A percentile compares a stretch with the other conserved stretches of the same genome.
Conservation (phyloP, 2,329 filamentous ascomycete species). For the Exophiala mesophila region DNA sequence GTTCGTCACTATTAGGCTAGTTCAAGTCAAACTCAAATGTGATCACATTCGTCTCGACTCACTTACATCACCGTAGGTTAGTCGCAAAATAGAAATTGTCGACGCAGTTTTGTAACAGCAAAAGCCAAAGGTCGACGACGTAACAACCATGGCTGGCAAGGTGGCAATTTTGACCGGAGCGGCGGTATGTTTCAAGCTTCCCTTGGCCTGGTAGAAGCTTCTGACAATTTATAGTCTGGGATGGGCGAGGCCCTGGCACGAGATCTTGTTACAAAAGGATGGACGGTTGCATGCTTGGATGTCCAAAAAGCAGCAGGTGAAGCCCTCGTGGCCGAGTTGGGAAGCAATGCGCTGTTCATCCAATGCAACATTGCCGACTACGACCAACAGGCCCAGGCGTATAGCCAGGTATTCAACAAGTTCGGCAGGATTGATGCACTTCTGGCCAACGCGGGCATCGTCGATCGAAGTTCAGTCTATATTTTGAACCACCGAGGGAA, state of each 20-base stretch:
- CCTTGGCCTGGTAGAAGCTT: conserved; percentile 12
- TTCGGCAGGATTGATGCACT: conserved; percentile 47
- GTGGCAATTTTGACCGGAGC: conserved; percentile 42
- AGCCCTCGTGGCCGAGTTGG: conserved; percentile 17
- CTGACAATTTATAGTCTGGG: conserved; percentile 37
- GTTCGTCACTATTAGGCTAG: no score
- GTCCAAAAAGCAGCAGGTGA: conserved; percentile 35
- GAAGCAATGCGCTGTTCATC: conserved; percentile 36
- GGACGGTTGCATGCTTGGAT: conserved; percentile 35
- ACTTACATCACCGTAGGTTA: no score
- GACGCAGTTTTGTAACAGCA: no score
- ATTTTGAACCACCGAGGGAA: conserved; percentile 35
- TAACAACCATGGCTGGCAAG: conserved; percentile 5
- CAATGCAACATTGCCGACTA: conserved; percentile 45
- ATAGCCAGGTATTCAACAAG: conserved; percentile 39
- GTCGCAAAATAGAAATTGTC: no score
- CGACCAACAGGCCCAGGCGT: conserved; percentile 41
- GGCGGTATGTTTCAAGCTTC: conserved; percentile 30
- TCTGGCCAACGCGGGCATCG: conserved; percentile 49
- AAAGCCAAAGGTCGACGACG: no score
- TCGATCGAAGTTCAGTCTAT: conserved; percentile 45
- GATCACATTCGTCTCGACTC: no score
- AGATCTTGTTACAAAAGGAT: conserved; percentile 34
- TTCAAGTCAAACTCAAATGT: no score
- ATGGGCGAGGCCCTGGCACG: conserved; percentile 43